Conservation (phyloP, 345 rosid species). For the Draba incana region DNA sequence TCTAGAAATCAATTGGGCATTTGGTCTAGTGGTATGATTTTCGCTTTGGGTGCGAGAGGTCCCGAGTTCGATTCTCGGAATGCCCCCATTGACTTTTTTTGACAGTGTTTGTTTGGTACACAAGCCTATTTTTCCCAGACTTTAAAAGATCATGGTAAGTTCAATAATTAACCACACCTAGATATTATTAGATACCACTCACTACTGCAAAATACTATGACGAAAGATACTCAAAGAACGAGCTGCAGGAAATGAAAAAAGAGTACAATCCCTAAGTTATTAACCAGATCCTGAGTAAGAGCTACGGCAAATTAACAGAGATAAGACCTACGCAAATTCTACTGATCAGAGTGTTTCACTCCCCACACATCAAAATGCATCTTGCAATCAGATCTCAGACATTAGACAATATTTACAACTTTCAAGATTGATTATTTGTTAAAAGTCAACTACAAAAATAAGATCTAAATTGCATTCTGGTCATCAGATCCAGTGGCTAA, state of each 20-base stretch:
- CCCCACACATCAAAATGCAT: neutral
- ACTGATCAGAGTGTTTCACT: neutral
- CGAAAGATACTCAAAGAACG: too few species aligned
- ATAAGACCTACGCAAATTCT: conserved; percentile 8
- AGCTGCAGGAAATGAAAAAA: too few species aligned
- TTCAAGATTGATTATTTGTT: conserved; percentile 4
- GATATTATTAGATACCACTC: too few species aligned
- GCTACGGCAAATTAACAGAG: neutral
- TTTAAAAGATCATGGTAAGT: too few species aligned
- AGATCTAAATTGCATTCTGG: neutral
- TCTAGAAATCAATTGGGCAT: conserved; percentile 5
- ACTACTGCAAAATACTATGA: too few species aligned
- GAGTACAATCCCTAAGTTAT: too few species aligned
- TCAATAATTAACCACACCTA: too few species aligned
- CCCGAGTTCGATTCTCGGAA: conserved; percentile 81
- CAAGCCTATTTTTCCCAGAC: neutral
- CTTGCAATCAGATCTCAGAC: neutral
- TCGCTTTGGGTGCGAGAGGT: conserved; percentile 95
- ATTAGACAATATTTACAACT: neutral
- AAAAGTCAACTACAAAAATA: conserved; percentile 12
- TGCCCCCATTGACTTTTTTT: conserved; percentile 38
- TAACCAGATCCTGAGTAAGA: neutral
- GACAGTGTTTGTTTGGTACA: neutral
- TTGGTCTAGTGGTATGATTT: conserved; percentile 84
- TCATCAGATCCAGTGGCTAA: conserved; percentile 8